Evolutionary conservation across 179 eudicot species (phyloP).

Genomic region (Monotropa hypopitys): DNA sequence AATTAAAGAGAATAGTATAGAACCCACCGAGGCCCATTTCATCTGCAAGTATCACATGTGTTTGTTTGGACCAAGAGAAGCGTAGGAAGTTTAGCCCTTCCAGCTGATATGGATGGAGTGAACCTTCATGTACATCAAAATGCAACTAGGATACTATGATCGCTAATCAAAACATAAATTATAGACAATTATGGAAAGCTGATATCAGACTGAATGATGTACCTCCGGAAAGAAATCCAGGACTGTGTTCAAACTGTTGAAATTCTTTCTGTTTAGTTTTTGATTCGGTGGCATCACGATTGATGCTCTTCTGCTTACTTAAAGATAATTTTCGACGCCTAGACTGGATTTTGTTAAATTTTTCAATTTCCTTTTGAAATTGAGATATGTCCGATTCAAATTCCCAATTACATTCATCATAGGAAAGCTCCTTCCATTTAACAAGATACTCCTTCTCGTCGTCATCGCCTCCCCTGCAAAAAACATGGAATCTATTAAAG

Average conservation of each 20-base stretch:
- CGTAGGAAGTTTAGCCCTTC: slow-evolving; percentile 97
- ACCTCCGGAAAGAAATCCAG: slow-evolving; percentile 82
- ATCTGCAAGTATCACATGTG: slow-evolving; percentile 98
- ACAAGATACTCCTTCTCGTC: slow-evolving; percentile 83
- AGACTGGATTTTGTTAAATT: slow-evolving; percentile 44
- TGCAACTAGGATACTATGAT: not conserved
- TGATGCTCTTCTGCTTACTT: slow-evolving; percentile 36
- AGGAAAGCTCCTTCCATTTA: slow-evolving; percentile 80
- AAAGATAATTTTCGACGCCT: slow-evolving; percentile 42
- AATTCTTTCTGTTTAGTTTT: slow-evolving; percentile 66
- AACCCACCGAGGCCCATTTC: slow-evolving; percentile 96
- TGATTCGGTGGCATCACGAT: slow-evolving; percentile 40
- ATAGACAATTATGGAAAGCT: not conserved
- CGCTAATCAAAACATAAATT: not conserved
- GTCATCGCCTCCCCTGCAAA: slow-evolving; percentile 52
- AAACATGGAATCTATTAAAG: not conserved
- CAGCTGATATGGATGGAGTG: slow-evolving; percentile 93
- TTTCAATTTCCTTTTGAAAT: slow-evolving; percentile 74
- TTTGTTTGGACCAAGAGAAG: slow-evolving; percentile 84
- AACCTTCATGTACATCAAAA: slow-evolving; percentile 41
- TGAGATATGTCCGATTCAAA: slow-evolving; percentile 67
- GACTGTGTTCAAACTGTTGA: slow-evolving; percentile 78
- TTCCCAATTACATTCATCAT: slow-evolving; percentile 98
- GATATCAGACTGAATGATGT: not conserved
- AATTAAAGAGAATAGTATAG: slow-evolving; percentile 1